A percentile compares a stretch with the other conserved stretches of the same genome.
Conservation (phyloP, 2,329 filamentous ascomycete genomes). For the Leptographium wingfieldii region DNA sequence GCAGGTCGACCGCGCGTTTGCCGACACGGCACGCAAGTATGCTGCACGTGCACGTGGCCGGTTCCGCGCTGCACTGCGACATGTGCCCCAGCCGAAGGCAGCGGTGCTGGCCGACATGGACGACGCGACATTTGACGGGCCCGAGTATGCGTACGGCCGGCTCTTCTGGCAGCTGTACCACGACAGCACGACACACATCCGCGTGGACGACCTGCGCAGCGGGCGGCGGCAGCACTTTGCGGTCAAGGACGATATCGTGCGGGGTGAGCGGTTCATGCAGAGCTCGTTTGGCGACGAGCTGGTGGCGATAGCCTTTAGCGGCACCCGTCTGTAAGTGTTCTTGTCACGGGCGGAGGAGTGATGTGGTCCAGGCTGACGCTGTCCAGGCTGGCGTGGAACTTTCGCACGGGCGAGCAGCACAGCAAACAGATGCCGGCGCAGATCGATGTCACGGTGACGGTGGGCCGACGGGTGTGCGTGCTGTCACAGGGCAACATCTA, state of each 20-base stretch:
- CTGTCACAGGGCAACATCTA: slow-evolving; percentile 5
- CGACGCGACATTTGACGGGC: not conserved
- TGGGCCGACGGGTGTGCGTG: slow-evolving; percentile 8
- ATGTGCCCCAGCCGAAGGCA: not conserved
- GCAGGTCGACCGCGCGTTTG: slow-evolving; percentile 1
- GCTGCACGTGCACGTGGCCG: slow-evolving; percentile 2
- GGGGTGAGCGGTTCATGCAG: slow-evolving; percentile 2
- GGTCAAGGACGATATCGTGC: slow-evolving; percentile 1
- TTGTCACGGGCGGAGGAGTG: not conserved
- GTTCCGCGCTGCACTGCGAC: slow-evolving; percentile 6
- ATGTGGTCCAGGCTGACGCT: not conserved
- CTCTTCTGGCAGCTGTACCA: slow-evolving; percentile 8
- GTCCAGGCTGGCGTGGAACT: slow-evolving; percentile 8
- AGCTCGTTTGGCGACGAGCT: slow-evolving; percentile 9
- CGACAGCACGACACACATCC: not conserved
- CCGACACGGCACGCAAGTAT: slow-evolving; percentile 3
- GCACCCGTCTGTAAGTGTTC: slow-evolving; percentile 4
- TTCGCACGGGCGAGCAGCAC: slow-evolving; percentile 5
- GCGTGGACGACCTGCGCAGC: slow-evolving; percentile 10
- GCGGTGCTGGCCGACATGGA: not conserved
- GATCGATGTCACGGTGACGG: slow-evolving; percentile 7
- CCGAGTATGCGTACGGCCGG: slow-evolving; percentile 10
- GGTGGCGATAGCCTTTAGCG: slow-evolving; percentile 2
- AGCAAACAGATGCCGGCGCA: slow-evolving; percentile 6
- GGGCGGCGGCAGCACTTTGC: not conserved